Evolutionary conservation across 2,329 filamentous ascomycete species (phyloP).

Genomic region (Thermomyces lanuginosus): DNA sequence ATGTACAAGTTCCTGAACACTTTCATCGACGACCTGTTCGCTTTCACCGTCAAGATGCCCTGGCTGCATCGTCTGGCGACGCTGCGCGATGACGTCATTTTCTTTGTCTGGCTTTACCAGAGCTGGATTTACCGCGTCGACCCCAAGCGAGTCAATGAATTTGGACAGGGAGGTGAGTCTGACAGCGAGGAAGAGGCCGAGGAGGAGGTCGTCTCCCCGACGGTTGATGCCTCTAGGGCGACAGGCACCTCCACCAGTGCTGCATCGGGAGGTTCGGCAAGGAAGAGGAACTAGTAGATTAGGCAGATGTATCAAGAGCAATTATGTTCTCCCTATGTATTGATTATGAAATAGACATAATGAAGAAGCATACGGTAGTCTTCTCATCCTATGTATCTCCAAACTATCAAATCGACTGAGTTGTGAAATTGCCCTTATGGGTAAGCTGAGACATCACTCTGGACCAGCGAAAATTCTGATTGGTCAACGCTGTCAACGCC

Average conservation of each 20-base stretch:
- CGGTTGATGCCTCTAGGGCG: constrained; percentile 9
- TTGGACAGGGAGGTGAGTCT: constrained; percentile 94
- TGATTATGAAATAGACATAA: too few relatives aligned
- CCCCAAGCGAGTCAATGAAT: constrained; percentile 87
- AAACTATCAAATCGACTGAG: too few relatives aligned
- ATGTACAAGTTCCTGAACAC: constrained; percentile 98
- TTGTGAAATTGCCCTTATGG: too few relatives aligned
- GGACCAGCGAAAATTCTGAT: too few relatives aligned
- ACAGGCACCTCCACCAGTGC: constrained; percentile 11
- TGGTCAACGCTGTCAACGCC: too few relatives aligned
- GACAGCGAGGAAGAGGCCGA: constrained; percentile 45
- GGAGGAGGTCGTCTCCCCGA: constrained; percentile 25
- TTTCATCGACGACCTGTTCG: constrained; percentile 96
- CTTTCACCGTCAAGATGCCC: constrained; percentile 99
- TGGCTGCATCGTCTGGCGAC: constrained; percentile 82
- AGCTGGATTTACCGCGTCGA: constrained; percentile 84
- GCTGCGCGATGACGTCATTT: constrained; percentile 87
- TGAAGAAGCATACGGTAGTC: too few relatives aligned
- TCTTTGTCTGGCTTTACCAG: constrained; percentile 96
- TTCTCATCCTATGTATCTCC: too few relatives aligned
- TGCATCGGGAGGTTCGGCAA: constrained; percentile 16
- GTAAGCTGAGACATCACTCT: too few relatives aligned
- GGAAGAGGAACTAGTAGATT: constrained; percentile 22
- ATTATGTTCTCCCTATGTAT: too few relatives aligned
- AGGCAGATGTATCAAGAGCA: too few relatives aligned